Percentiles rank a stretch among this genome's conserved stretches.
Evolutionary conservation across 2,329 filamentous ascomycete genomes (phyloP).

Genomic region (Phialocephala sp.): DNA sequence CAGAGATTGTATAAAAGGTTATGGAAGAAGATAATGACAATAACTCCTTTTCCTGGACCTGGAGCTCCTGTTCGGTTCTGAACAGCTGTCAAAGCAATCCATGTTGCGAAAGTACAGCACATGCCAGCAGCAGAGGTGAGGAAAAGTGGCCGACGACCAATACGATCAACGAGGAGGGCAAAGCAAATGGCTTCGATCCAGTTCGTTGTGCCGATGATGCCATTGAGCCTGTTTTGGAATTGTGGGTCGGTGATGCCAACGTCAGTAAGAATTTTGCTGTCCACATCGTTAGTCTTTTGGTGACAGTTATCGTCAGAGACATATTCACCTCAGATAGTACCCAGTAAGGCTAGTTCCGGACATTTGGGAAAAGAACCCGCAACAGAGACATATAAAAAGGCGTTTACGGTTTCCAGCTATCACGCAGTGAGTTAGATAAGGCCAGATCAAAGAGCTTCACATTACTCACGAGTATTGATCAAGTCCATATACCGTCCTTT

Average conservation of each 20-base stretch:
- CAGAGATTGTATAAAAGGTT: slow-evolving; percentile 47
- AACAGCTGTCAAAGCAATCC: slow-evolving; percentile 32
- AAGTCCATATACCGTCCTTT: slow-evolving; percentile 43
- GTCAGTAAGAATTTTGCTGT: slow-evolving; percentile 34
- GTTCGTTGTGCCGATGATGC: slow-evolving; percentile 44
- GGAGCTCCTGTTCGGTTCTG: slow-evolving; percentile 6
- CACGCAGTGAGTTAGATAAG: slow-evolving; percentile 34
- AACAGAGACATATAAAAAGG: slow-evolving; percentile 17
- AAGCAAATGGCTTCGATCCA: slow-evolving; percentile 41
- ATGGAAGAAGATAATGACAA: slow-evolving; percentile 52
- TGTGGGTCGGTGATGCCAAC: slow-evolving; percentile 33
- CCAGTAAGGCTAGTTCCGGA: slow-evolving; percentile 31
- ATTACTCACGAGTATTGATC: neutral
- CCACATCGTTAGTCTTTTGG: neutral
- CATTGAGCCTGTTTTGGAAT: slow-evolving; percentile 42
- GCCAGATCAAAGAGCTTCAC: neutral
- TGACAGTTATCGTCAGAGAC: neutral
- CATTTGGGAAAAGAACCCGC: slow-evolving; percentile 22
- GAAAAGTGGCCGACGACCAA: slow-evolving; percentile 35
- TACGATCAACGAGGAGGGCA: slow-evolving; percentile 35
- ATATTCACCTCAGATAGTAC: slow-evolving; percentile 39
- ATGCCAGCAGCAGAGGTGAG: slow-evolving; percentile 30
- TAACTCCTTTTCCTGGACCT: slow-evolving; percentile 42
- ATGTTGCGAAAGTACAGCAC: slow-evolving; percentile 37
- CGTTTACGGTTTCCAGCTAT: slow-evolving; percentile 25